Base-by-base conservation (phyloP, 163 green algal genomes). In the Prototheca stagnorum region DNA sequence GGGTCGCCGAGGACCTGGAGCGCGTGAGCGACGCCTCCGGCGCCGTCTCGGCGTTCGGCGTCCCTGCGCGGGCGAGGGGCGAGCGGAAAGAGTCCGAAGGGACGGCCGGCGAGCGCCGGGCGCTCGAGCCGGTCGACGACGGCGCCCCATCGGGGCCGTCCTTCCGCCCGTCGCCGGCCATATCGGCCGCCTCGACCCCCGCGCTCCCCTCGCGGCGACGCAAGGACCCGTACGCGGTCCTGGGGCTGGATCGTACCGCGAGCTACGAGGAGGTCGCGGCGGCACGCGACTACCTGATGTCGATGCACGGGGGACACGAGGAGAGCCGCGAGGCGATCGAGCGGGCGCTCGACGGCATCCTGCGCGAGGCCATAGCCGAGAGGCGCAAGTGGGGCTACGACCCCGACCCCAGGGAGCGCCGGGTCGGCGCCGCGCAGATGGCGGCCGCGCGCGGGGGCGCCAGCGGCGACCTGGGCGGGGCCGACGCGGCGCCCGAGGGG, bases 231-330 rank as follows among this genome's bases (percentile, higher is more conserved):
- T n/a, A 25, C 75, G 81, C 77, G 59, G 51, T 72, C 37, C 65
- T 92, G 29, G 80, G 79, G 8, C 34, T 92, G 5, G 34, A 55
- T 3, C 55, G 56, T 5, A 75, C 82, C 6, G 79, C 77, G 2
- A 77, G 58, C 0, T 85, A 79, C 56, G 79, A 88, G 49, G 79
- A 88, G 51, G 68, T 88, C 1, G 68, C 81, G 59, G 73, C 82
- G 19, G 79, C 79, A 2, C 54, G 73, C 6, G 84, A 86, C 54
- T 88, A 69, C 36, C 50, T 88, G 19, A 75, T 68, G 35, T 74
- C 82, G 51, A 59, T 82, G 46, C 87, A 88, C 64, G 66, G 61
- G 33, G 67, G 51, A 44, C 80, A 92, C 53, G 78, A 81, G 51
- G 65, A 62, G 1, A 85, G 70, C 52, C 54, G 71, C 27, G 81